A percentile compares a stretch with the other conserved stretches of the same genome.
phyloP scores from a whole-genome alignment of 169 alveolate species.

The Pseudocohnilembus persalinus region DNA sequence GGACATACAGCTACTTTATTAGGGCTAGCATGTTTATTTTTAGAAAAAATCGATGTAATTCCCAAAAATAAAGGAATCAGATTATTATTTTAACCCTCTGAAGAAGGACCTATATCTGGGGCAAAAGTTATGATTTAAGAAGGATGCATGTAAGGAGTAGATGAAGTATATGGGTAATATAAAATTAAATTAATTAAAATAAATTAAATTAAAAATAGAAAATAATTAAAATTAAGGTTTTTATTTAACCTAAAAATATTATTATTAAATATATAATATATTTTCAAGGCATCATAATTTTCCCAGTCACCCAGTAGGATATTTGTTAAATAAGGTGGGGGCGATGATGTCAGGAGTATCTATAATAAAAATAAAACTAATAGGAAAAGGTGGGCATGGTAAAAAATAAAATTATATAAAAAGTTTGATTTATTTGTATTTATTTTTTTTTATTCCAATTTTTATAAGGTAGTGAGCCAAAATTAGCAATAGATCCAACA shows the following conservation, averaged over 20 bases:
- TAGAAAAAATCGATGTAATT: not conserved
- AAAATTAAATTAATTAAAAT: too few relatives aligned
- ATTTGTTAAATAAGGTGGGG: conserved; percentile 46
- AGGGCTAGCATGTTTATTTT: not conserved
- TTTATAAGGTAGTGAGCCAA: conserved; percentile 50
- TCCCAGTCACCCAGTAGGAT: conserved; percentile 50
- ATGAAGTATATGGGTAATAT: not conserved
- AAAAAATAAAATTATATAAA: too few relatives aligned
- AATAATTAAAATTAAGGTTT: too few relatives aligned
- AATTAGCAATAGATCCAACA: conserved; percentile 52
- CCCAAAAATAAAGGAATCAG: not conserved
- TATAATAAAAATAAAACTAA: conserved; percentile 36
- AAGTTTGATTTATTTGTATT: too few relatives aligned
- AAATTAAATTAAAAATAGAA: too few relatives aligned
- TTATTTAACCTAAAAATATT: too few relatives aligned
- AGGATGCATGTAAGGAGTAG: not conserved
- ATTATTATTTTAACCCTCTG: not conserved
- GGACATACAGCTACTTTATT: not conserved
- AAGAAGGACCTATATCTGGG: not conserved
- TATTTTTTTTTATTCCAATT: too few relatives aligned
- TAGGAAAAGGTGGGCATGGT: conserved; percentile 74
- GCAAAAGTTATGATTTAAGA: not conserved
- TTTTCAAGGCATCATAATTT: conserved; percentile 64
- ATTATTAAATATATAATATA: too few relatives aligned
- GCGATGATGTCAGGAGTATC: conserved; percentile 60